Base-by-base conservation (phyloP, 306 rosid species). In the Ormosia emarginata region DNA sequence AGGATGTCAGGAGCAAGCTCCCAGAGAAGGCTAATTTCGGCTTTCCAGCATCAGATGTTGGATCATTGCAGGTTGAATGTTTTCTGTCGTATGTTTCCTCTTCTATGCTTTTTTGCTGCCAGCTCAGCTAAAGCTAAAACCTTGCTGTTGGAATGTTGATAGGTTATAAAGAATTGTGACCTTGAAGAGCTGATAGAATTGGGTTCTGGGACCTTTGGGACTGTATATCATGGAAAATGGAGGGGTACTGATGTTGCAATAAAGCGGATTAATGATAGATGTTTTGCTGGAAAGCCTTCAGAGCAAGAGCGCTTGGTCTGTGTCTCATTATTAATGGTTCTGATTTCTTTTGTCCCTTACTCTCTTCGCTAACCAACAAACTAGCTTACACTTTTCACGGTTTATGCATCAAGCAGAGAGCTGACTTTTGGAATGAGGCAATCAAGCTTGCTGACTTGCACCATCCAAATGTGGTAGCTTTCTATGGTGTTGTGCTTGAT, bases 361-460 rank as follows among this genome's bases (percentile, higher is more conserved):
- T 66, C 73, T 13, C 52, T 68, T 71, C 67, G 43, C 15, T 57
- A 18, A 78, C 17, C 43, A 59, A 46, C 70, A 15, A 67, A 78
- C 57, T 78, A 29, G 43, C 62, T 55, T 49, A 72, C 71, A 12
- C 44, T 44, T 18, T 67, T 70, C 49, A 4, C 12, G 72, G 66
- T 78, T 77, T 69, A 61, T 81, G 74, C 37, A 52, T 80, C 61
- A 39, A 79, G 82, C 91, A 95, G 98, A 93, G 94, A 86, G 80
- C 90, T 39, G 98, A 95, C 78, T 95, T 95, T 88, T 95, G 98
- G 98, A 93, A 95, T 85, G 98, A 95, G 86, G 98, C 98, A 84
- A 91, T 93, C 65, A 93, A 95, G 86, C 95, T 95, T 15, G 95
- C 98, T 68, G 98, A 95, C 81, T 82, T 95, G 87, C 98, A 95